A percentile compares a stretch with the other conserved stretches of the same genome.
phyloP scores from a whole-genome alignment of 2,329 filamentous ascomycete species.

The Apiospora koreana region DNA sequence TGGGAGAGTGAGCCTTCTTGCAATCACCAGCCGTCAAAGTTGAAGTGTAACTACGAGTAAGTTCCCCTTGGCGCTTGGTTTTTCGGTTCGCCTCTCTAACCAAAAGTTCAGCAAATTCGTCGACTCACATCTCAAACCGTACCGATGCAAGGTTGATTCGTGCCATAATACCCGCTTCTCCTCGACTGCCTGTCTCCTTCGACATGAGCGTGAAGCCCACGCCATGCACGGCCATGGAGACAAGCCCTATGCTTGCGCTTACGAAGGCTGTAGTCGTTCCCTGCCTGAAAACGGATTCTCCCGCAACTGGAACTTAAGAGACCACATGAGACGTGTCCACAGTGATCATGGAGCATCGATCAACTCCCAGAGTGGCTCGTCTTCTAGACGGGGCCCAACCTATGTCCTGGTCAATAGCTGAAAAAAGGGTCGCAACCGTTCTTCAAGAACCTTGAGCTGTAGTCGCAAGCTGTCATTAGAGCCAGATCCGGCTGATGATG shows the following conservation, averaged over 20 bases:
- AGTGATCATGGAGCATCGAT: constrained; percentile 53
- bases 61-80: constrained; percentile 34
- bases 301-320: constrained; percentile 90
- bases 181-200: constrained; percentile 90
- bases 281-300: constrained; percentile 85
- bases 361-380: constrained; percentile 38
- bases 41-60: constrained; percentile 99
- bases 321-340: constrained; percentile 97
- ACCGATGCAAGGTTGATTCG: constrained; percentile 83
- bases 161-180: constrained; percentile 90
- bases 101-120: constrained; percentile 77
- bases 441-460: constrained; percentile 39
- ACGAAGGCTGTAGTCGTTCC: constrained; percentile 83
- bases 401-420: constrained; percentile 48
- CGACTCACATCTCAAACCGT: constrained; percentile 94
- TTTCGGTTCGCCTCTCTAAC: constrained; percentile 17
- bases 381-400: constrained; percentile 35
- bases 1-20: constrained; percentile 73
- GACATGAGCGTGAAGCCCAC: constrained; percentile 94
- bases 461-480: constrained; percentile 54
- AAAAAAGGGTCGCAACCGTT: constrained; percentile 55
- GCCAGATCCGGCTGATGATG: constrained; percentile 33
- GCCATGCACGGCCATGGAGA: constrained; percentile 93
- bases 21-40: constrained; percentile 89
- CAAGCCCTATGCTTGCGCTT: constrained; percentile 87